Conservation (phyloP, 768 basidiomycete genomes). For the Boletus rubescentipes region DNA sequence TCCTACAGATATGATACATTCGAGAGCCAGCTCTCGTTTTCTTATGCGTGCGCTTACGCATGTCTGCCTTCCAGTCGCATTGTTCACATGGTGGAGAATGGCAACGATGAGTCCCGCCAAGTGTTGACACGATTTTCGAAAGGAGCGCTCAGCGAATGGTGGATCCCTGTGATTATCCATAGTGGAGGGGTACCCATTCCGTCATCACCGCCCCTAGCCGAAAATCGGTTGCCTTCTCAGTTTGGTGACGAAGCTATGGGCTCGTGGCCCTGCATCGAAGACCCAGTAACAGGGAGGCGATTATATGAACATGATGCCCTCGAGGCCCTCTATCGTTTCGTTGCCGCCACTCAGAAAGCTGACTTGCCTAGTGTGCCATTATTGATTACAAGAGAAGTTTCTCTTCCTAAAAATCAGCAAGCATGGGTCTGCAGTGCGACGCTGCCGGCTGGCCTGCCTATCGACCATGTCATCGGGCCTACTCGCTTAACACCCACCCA, state of each 20-base stretch:
- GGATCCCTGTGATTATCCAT: constrained; percentile 48
- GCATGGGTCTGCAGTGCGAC: constrained; percentile 49
- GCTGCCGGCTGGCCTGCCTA: constrained; percentile 43
- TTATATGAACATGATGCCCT: constrained; percentile 61
- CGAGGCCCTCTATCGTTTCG: constrained; percentile 54
- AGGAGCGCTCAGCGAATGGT: constrained; percentile 42
- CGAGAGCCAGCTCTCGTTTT: constrained; percentile 61
- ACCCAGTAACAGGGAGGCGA: constrained; percentile 61
- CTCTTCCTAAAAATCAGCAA: constrained; percentile 16
- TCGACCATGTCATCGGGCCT: constrained; percentile 45
- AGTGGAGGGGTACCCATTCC: constrained; percentile 40
- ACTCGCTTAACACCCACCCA: constrained; percentile 45
- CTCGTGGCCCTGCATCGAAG: constrained; percentile 44
- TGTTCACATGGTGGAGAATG: constrained; percentile 62
- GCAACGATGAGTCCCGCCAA: constrained; percentile 54
- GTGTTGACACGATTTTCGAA: constrained; percentile 46
- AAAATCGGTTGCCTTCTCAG: constrained; percentile 42
- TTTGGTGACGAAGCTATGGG: constrained; percentile 43
- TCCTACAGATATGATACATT: constrained; percentile 41
- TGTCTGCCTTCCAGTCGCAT: constrained; percentile 50
- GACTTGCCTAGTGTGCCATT: constrained; percentile 12
- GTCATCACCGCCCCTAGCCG: constrained; percentile 41
- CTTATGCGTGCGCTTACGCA: constrained; percentile 50
- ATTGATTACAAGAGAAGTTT: constrained; percentile 24
- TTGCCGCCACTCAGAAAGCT: constrained; percentile 23